Evolutionary conservation across 2,329 filamentous ascomycete species (phyloP).

Genomic region (Clonostachys rhizophaga): DNA sequence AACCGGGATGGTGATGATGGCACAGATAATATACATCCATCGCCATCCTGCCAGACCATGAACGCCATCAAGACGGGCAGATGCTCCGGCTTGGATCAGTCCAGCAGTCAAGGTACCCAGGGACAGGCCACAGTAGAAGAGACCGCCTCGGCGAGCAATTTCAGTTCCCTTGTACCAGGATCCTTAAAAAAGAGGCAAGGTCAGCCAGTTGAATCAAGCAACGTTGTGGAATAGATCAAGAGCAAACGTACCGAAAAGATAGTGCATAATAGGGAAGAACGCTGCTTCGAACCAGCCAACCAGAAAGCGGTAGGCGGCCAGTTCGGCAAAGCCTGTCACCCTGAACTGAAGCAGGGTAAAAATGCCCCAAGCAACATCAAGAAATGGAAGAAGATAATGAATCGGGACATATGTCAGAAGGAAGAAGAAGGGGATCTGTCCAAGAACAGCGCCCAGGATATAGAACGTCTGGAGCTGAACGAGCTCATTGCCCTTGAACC

Average conservation of each 20-base stretch:
- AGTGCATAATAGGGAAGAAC: too few species aligned
- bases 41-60: neutral
- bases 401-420: constrained; percentile 42
- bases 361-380: constrained; percentile 50
- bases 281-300: constrained; percentile 26
- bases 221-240: too few species aligned
- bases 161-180: constrained; percentile 47
- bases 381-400: constrained; percentile 39
- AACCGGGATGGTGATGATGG: constrained; percentile 28
- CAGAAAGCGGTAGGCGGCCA: constrained; percentile 48
- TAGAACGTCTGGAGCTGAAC: constrained; percentile 48
- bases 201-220: constrained; percentile 26
- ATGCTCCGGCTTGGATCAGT: constrained; percentile 38
- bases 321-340: constrained; percentile 38
- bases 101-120: constrained; percentile 48
- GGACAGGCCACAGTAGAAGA: constrained; percentile 44
- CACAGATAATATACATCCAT: constrained; percentile 11
- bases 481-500: constrained; percentile 46
- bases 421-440: constrained; percentile 47
- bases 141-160: constrained; percentile 39
- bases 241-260: too few species aligned
- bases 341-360: constrained; percentile 53
- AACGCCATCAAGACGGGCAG: constrained; percentile 24
- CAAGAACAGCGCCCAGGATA: constrained; percentile 37
- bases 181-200: constrained; percentile 44